Evolutionary conservation across 2,329 filamentous ascomycete species (phyloP).

Genomic region (Neopestalotiopsis rosae): DNA sequence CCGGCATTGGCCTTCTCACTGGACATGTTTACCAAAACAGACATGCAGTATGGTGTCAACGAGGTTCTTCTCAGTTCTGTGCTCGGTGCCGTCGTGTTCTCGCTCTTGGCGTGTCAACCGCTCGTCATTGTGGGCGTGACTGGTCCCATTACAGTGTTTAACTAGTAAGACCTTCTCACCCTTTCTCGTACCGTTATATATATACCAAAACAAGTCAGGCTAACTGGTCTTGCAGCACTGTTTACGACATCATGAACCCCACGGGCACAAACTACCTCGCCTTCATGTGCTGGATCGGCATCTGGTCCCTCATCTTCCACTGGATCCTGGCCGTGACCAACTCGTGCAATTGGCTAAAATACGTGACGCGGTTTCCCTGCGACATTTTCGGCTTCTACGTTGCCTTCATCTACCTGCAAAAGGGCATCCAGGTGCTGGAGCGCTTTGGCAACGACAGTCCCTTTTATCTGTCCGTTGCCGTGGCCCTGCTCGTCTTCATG

Average conservation of each 20-base stretch:
- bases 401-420: constrained; percentile 89
- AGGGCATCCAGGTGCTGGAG: constrained; percentile 84
- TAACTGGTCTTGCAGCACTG: constrained; percentile 59
- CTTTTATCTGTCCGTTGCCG: constrained; percentile 80
- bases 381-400: constrained; percentile 96
- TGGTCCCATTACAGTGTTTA: constrained; percentile 90
- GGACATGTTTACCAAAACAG: constrained; percentile 91
- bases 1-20: constrained; percentile 88
- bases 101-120: constrained; percentile 80
- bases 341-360: constrained; percentile 85
- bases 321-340: constrained; percentile 85
- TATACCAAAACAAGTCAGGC: background rate
- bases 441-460: constrained; percentile 71
- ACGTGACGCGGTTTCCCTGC: constrained; percentile 89
- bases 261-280: constrained; percentile 81
- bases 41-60: constrained; percentile 86
- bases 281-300: constrained; percentile 91
- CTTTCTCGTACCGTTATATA: constrained; percentile 15
- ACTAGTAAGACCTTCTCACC: constrained; percentile 62
- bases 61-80: constrained; percentile 89
- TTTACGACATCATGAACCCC: constrained; percentile 84
- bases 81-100: constrained; percentile 81
- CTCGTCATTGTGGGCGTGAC: constrained; percentile 91
- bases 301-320: constrained; percentile 87
- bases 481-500: constrained; percentile 79